Conservation (phyloP, 78 protist genomes). For the Parvularia atlantis region DNA sequence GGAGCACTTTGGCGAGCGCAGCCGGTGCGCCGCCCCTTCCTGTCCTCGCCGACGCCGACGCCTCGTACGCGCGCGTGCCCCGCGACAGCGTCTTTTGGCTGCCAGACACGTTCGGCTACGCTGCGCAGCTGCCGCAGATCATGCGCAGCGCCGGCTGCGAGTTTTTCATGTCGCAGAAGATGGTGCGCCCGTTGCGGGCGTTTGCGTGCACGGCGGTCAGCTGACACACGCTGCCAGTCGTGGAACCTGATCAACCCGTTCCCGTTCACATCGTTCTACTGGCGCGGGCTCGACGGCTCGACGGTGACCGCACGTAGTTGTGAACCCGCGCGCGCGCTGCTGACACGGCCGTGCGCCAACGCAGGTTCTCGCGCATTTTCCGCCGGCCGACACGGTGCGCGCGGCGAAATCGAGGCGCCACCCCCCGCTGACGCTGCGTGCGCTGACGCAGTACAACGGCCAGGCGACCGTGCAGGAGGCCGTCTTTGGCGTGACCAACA, state of each 20-base stretch:
- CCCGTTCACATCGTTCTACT: conserved; percentile 20
- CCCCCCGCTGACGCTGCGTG: neutral
- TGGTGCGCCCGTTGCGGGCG: no score
- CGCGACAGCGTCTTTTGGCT: conserved; percentile 55
- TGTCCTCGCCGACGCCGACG: neutral
- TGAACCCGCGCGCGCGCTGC: neutral
- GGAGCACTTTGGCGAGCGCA: conserved; percentile 39
- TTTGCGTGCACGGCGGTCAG: no score
- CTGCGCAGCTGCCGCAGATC: conserved; percentile 67
- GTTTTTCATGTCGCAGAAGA: no score
- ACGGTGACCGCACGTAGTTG: no score
- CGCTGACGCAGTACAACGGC: conserved; percentile 10
- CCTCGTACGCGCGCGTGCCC: no score
- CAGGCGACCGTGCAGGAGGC: neutral
- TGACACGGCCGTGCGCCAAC: neutral
- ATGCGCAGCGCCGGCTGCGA: conserved; percentile 22
- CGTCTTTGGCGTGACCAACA: no score
- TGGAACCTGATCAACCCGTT: conserved; percentile 54
- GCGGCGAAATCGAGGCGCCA: conserved; percentile 36
- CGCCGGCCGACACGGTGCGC: conserved; percentile 69
- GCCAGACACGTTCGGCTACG: conserved; percentile 68
- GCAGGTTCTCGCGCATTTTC: conserved; percentile 65
- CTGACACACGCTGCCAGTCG: no score
- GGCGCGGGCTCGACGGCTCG: conserved; percentile 81
- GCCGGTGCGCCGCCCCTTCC: neutral